These are phyloP conservation scores for Globisporangium irregulare DNA, from an alignment of 352 stramenopile species.

Conservation along the genomic window DNA sequence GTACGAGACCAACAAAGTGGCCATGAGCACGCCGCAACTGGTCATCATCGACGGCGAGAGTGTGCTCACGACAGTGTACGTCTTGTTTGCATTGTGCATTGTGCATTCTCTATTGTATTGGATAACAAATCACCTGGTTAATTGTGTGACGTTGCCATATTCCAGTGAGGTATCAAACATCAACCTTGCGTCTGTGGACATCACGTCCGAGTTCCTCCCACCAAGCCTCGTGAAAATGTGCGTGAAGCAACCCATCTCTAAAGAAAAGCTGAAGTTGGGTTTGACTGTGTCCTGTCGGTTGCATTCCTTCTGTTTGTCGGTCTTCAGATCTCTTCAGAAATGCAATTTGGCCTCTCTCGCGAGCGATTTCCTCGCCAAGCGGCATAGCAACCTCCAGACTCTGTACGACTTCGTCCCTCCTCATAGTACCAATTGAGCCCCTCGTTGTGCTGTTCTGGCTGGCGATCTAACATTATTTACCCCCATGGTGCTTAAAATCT, in stretches of 20 bases:
- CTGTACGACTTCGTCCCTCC: neutral
- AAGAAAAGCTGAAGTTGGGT: neutral
- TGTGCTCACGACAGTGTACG: conserved; percentile 1
- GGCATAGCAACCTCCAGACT: neutral
- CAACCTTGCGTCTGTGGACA: neutral
- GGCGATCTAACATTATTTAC: neutral
- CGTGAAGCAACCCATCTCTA: neutral
- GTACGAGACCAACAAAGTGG: neutral
- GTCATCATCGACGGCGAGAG: neutral
- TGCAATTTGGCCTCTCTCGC: neutral
- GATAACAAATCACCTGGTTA: neutral
- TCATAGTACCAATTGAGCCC: neutral
- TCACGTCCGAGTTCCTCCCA: neutral
- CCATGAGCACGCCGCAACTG: neutral
- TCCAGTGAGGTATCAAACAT: neutral
- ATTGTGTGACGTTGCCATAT: neutral
- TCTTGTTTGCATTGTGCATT: no score
- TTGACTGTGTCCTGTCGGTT: neutral
- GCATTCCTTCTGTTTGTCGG: neutral
- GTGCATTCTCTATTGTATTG: neutral
- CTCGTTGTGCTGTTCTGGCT: neutral
- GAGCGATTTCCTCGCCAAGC: neutral
- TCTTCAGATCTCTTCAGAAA: conserved; percentile 1
- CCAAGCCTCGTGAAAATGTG: conserved; percentile 1
- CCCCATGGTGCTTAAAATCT: neutral